A percentile compares a stretch with the other conserved stretches of the same genome.
Conservation (phyloP, 1,139 yeast species). For the Yamadazyma spencermartinsiae region DNA sequence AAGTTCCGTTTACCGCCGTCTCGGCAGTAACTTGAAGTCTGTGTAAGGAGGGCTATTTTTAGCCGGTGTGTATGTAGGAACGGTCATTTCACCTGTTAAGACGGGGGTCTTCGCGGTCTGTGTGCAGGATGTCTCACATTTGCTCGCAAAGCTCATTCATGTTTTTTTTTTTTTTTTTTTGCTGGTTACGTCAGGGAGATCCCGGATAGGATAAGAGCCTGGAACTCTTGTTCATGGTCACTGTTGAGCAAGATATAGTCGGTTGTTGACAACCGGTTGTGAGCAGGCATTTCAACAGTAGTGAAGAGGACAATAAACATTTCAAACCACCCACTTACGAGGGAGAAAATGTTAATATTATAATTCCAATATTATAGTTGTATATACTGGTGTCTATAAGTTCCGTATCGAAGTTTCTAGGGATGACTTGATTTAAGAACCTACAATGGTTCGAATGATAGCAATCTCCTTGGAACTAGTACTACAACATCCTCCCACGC, state of each 20-base stretch:
- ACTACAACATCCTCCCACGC: conserved; percentile 63
- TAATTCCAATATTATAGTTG: neutral
- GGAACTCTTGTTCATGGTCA: too few species aligned
- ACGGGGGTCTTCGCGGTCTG: neutral
- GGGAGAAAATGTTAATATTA: too few species aligned
- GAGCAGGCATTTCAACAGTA: too few species aligned
- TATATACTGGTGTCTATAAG: neutral
- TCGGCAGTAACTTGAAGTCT: too few species aligned
- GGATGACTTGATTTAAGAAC: neutral
- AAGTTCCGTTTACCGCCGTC: too few species aligned
- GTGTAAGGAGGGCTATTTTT: too few species aligned
- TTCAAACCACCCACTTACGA: too few species aligned
- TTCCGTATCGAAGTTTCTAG: neutral
- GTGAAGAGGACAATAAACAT: too few species aligned
- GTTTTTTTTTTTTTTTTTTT: neutral
- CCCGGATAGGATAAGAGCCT: neutral
- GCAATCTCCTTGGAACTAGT: conserved; percentile 49
- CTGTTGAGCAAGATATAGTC: too few species aligned
- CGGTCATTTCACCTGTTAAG: conserved; percentile 1
- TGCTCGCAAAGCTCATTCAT: neutral
- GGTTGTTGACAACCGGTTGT: too few species aligned
- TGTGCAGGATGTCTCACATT: conserved; percentile 1
- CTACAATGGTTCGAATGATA: too few species aligned
- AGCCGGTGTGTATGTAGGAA: neutral
- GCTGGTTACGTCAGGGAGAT: conserved; percentile 1